Conservation (phyloP, 805 yeast genomes). For the Metschnikowia kofuensis region DNA sequence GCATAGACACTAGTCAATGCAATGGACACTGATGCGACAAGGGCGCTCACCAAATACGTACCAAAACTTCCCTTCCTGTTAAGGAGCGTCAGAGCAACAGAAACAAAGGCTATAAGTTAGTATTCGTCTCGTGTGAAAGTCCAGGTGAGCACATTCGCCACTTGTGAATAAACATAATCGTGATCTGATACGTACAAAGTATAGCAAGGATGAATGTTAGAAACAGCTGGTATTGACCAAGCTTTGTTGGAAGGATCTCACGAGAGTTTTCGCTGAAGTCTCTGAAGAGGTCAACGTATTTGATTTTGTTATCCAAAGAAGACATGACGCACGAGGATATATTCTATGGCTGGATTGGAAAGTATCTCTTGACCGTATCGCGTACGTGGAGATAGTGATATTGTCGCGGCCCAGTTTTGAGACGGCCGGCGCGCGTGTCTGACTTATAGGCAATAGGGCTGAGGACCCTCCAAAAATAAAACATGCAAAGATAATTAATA, state of each 20-base stretch:
- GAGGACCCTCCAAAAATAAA: too few species aligned
- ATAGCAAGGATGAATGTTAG: slow-evolving; percentile 14
- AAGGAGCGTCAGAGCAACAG: slow-evolving; percentile 17
- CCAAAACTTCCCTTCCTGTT: slow-evolving; percentile 13
- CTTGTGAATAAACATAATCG: too few species aligned
- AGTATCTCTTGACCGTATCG: neutral
- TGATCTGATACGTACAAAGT: slow-evolving; percentile 13
- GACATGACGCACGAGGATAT: slow-evolving; percentile 4
- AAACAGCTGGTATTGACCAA: slow-evolving; percentile 13
- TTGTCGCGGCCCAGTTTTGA: neutral
- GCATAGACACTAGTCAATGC: slow-evolving; percentile 37
- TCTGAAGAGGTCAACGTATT: slow-evolving; percentile 10
- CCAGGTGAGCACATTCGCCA: too few species aligned
- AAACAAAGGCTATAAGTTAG: slow-evolving; percentile 18
- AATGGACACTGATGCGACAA: slow-evolving; percentile 36
- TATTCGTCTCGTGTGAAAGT: neutral
- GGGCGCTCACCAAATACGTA: slow-evolving; percentile 27
- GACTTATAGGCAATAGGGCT: too few species aligned
- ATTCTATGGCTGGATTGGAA: neutral
- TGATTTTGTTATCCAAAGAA: slow-evolving; percentile 2
- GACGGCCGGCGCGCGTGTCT: neutral
- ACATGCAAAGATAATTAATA: too few species aligned
- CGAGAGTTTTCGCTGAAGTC: slow-evolving; percentile 12
- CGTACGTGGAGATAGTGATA: slow-evolving; percentile 3
- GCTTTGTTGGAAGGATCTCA: slow-evolving; percentile 14